A percentile compares a stretch with the other conserved stretches of the same genome.
Conservation (phyloP, 495 filamentous ascomycete genomes). For the Letharia columbiana region DNA sequence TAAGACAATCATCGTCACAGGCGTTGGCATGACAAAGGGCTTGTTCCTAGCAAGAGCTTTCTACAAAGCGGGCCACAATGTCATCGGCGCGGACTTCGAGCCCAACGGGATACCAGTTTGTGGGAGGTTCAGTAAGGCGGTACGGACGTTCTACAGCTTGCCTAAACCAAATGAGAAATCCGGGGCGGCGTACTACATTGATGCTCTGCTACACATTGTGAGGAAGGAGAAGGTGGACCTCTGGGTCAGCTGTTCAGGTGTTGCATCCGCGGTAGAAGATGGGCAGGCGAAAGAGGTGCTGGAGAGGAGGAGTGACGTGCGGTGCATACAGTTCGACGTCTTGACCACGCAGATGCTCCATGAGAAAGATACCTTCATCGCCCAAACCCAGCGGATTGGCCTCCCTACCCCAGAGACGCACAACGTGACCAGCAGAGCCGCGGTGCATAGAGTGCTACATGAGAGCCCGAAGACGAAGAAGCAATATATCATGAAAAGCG, state of each 20-base stretch:
- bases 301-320: conserved; percentile 49
- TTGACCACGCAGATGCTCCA: conserved; percentile 45
- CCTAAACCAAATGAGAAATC: conserved; percentile 29
- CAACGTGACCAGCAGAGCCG: conserved; percentile 47
- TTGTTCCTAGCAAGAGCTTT: conserved; percentile 59
- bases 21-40: conserved; percentile 61
- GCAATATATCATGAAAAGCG: conserved; percentile 53
- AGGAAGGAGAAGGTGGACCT: conserved; percentile 54
- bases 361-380: conserved; percentile 50
- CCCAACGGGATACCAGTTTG: conserved; percentile 38
- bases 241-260: conserved; percentile 65
- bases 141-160: conserved; percentile 48
- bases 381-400: conserved; percentile 40
- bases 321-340: conserved; percentile 49
- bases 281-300: conserved; percentile 53
- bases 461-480: conserved; percentile 34
- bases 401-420: conserved; percentile 53
- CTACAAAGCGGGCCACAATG: conserved; percentile 54
- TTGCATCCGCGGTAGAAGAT: conserved; percentile 52
- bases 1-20: conserved; percentile 61
- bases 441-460: conserved; percentile 49
- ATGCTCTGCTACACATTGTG: conserved; percentile 48
- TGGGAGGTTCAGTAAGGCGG: conserved; percentile 36
- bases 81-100: conserved; percentile 63
- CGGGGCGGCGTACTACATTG: conserved; percentile 36